These are phyloP conservation scores for Davidsoniella neocaledoniae DNA, from an alignment of 2,329 filamentous ascomycete genomes.

Conservation along the genomic window DNA sequence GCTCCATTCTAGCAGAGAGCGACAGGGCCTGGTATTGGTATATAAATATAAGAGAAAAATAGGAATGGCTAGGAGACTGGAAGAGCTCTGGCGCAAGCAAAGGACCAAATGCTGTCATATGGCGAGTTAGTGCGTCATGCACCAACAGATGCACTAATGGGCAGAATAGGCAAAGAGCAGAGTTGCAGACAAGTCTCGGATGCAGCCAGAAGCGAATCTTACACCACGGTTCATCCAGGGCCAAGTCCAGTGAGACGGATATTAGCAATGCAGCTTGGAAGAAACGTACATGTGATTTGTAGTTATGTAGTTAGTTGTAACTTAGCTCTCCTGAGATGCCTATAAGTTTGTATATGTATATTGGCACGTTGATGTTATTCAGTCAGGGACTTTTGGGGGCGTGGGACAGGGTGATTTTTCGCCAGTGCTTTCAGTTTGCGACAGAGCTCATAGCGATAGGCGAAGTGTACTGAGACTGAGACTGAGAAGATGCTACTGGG, in stretches of 20 bases:
- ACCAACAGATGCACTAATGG: neutral
- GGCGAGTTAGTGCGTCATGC: constrained; percentile 7
- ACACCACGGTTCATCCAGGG: neutral
- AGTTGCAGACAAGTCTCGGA: neutral
- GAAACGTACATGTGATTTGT: neutral
- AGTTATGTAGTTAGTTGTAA: no score
- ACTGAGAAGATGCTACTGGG: neutral
- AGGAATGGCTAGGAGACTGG: neutral
- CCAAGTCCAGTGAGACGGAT: neutral
- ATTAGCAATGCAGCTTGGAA: neutral
- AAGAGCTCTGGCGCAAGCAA: constrained; percentile 10
- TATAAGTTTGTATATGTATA: no score
- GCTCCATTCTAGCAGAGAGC: constrained; percentile 1
- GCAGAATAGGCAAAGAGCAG: neutral
- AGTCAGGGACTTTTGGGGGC: neutral
- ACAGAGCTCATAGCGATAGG: neutral
- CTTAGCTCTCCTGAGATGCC: no score
- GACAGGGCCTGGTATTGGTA: neutral
- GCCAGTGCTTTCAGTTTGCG: neutral
- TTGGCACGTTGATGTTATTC: neutral
- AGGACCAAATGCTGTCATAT: constrained; percentile 11
- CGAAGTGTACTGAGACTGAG: neutral
- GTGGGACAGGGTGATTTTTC: no score
- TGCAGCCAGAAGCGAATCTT: neutral
- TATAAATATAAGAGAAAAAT: neutral